Conservation (phyloP, 2,329 filamentous ascomycete species). For the Aspergillus sp. region DNA sequence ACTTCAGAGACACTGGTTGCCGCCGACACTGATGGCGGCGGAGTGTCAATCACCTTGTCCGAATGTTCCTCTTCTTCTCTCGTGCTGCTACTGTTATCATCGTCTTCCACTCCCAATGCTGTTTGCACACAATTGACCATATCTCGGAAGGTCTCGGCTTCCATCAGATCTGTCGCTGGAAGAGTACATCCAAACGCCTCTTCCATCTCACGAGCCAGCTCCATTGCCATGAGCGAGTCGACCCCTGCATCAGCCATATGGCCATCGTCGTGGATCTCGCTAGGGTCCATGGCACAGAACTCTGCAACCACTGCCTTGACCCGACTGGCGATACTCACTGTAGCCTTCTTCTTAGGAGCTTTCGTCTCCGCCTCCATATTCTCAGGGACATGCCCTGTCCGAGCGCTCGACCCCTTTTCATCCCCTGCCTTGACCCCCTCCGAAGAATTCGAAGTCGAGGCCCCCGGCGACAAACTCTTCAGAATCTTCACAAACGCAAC, state of each 20-base stretch:
- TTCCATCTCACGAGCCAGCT: conserved; percentile 47
- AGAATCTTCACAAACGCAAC: conserved; percentile 15
- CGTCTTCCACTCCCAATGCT: conserved; percentile 1
- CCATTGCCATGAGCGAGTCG: conserved; percentile 53
- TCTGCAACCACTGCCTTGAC: conserved; percentile 17
- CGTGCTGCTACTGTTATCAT: neutral
- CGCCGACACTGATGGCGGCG: neutral
- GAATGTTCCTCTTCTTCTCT: neutral
- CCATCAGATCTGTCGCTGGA: conserved; percentile 25
- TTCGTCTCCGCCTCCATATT: neutral
- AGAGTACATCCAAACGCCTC: conserved; percentile 36
- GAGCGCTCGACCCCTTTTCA: too few relatives aligned
- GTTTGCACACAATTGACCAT: conserved; percentile 27
- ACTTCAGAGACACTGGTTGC: conserved; percentile 8
- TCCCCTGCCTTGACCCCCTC: neutral
- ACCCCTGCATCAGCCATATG: conserved; percentile 41
- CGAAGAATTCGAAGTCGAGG: neutral
- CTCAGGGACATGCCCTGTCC: neutral
- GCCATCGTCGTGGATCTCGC: conserved; percentile 11
- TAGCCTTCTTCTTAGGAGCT: neutral
- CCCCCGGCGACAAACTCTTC: neutral
- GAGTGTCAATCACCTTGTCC: neutral
- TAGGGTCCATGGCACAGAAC: conserved; percentile 16
- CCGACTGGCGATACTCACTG: conserved; percentile 1
- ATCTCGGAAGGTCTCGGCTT: conserved; percentile 30